These are phyloP conservation scores for Boechera stricta DNA, from an alignment of 345 rosid species.

Conservation along the genomic window DNA sequence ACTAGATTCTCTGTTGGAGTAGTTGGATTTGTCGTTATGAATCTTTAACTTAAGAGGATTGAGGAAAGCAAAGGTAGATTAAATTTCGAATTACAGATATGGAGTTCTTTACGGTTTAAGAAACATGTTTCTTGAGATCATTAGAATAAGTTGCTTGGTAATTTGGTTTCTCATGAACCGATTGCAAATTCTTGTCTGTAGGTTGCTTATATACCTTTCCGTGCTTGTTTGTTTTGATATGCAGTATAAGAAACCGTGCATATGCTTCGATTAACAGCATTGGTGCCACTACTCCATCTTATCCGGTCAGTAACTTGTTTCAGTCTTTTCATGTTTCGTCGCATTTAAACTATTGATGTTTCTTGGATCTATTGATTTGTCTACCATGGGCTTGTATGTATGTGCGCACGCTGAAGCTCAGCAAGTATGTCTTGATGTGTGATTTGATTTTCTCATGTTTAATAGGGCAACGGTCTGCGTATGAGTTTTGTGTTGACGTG, in stretches of 20 bases:
- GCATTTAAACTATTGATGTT: not conserved
- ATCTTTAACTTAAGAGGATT: not conserved
- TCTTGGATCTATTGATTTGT: slow-evolving; percentile 18
- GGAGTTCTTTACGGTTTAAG: not conserved
- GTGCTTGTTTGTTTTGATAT: slow-evolving; percentile 24
- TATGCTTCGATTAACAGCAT: slow-evolving; percentile 53
- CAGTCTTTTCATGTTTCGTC: not conserved
- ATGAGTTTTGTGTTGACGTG: slow-evolving; percentile 42
- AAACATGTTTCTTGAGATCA: not conserved
- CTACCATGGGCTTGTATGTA: not conserved
- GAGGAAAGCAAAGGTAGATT: not conserved
- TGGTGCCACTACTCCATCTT: slow-evolving; percentile 53
- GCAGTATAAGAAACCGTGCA: slow-evolving; percentile 51
- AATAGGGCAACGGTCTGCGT: slow-evolving; percentile 36
- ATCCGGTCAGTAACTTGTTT: slow-evolving; percentile 56
- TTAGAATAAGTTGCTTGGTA: not conserved
- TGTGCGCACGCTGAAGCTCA: not conserved
- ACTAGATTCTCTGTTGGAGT: not conserved
- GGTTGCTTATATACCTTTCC: not conserved
- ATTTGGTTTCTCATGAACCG: slow-evolving; percentile 6
- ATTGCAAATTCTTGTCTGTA: not conserved
- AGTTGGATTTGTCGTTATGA: slow-evolving; percentile 8
- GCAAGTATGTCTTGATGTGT: not conserved
- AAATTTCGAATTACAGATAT: not conserved
- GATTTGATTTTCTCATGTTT: slow-evolving; percentile 20